Evolutionary conservation across 225 moss, liverwort and hornwort genomes (phyloP).

Genomic region (Sphagnum contortum): DNA sequence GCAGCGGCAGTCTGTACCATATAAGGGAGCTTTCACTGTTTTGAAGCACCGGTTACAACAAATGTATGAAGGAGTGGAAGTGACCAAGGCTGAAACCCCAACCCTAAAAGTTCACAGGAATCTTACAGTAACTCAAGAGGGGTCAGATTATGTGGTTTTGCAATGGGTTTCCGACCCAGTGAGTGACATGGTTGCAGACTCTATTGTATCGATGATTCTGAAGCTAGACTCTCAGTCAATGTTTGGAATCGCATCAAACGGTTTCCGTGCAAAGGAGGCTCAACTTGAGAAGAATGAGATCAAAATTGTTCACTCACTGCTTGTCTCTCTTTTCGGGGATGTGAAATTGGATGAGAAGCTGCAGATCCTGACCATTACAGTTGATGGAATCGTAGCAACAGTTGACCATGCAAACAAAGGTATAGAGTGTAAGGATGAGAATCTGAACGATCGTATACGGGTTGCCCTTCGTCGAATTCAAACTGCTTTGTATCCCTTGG

Average conservation of each 20-base stretch:
- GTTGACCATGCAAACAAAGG: constrained; percentile 90
- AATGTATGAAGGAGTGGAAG: constrained; percentile 91
- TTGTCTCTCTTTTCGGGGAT: constrained; percentile 80
- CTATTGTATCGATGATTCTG: constrained; percentile 80
- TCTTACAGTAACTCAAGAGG: constrained; percentile 76
- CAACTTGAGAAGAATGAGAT: constrained; percentile 78
- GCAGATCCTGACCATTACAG: constrained; percentile 60
- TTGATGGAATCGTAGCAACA: constrained; percentile 65
- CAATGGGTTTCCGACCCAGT: constrained; percentile 89
- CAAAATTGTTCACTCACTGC: constrained; percentile 77
- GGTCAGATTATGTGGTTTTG: constrained; percentile 62
- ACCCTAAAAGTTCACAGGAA: constrained; percentile 74
- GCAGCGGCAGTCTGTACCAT: constrained; percentile 87
- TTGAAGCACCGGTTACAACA: constrained; percentile 74
- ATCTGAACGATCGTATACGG: constrained; percentile 73
- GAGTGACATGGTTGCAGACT: constrained; percentile 92
- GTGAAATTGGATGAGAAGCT: constrained; percentile 59
- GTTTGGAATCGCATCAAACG: constrained; percentile 49
- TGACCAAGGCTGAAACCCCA: constrained; percentile 49
- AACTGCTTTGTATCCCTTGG: constrained; percentile 83
- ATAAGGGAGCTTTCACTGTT: constrained; percentile 81
- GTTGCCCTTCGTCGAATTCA: constrained; percentile 89
- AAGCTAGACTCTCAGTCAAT: constrained; percentile 75
- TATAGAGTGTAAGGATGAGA: constrained; percentile 78
- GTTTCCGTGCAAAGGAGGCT: constrained; percentile 53